Percentiles rank a stretch among this genome's conserved stretches.
These are phyloP conservation scores for Citrus maxima DNA, from an alignment of 345 rosid genomes.

Conservation along the genomic window DNA sequence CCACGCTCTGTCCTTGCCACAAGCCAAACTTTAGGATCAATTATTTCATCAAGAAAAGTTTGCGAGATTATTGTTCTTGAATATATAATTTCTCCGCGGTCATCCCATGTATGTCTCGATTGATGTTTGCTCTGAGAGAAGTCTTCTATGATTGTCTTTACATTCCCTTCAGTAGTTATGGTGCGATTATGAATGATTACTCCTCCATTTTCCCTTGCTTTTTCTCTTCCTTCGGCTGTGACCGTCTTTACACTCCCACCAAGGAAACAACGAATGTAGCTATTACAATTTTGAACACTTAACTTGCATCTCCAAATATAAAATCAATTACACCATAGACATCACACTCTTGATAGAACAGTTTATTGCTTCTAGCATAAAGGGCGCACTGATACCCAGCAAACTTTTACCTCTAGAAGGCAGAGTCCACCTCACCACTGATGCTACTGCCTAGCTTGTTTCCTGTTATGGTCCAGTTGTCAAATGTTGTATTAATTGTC, in stretches of 20 bases:
- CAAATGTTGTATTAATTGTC: too few species aligned
- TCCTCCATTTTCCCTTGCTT: conserved; percentile 14
- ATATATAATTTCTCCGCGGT: too few species aligned
- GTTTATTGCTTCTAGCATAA: conserved; percentile 17
- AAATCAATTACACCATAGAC: conserved; percentile 18
- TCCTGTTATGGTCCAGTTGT: too few species aligned
- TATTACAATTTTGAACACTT: conserved; percentile 27
- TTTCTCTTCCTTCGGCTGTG: conserved; percentile 26
- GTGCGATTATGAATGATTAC: conserved; percentile 24
- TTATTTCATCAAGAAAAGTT: too few species aligned
- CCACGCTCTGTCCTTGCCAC: conserved; percentile 18
- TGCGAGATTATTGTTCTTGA: too few species aligned
- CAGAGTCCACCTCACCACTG: too few species aligned
- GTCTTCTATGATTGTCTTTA: too few species aligned
- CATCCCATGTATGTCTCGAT: too few species aligned
- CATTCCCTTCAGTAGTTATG: background rate
- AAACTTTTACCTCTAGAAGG: background rate
- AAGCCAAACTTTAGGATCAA: conserved; percentile 29
- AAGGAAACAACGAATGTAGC: conserved; percentile 16
- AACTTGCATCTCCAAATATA: conserved; percentile 33
- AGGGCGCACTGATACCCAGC: conserved; percentile 29
- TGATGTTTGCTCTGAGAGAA: too few species aligned
- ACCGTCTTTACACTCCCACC: conserved; percentile 14
- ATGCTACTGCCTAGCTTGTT: too few species aligned
- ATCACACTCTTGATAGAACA: conserved; percentile 13